Evolutionary conservation across 2,329 filamentous ascomycete species (phyloP), one percentile per base, ranked within the genome.

Genomic region (Diaporthe sp.): DNA sequence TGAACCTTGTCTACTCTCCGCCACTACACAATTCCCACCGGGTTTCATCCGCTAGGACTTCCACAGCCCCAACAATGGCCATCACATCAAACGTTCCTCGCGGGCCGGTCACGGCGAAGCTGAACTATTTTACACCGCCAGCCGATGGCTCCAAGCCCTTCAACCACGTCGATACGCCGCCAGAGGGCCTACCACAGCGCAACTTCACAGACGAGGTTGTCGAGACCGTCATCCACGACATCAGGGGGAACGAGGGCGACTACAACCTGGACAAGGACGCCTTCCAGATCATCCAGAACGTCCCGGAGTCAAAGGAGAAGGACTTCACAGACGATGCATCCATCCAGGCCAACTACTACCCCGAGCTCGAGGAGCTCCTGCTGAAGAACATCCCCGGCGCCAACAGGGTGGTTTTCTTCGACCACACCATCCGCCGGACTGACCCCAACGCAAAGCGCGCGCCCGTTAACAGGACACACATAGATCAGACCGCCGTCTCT

Each of bases 341-440:
- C 76, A 94, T 98, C 83, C 85, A 90, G 80, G 80, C 85, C 1
- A 88, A 91, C 72, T 98, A 98, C 87, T 98, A 98, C 86, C 93
- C 95, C 0, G 95, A 98, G 82, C 90, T 98, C 12, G 93, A 96
- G 84, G 83, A 88, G 67, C 86, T 98, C 37, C 86, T 98, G 0
- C 85, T 95, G 3, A 85, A 90, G 19, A 84, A 91, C 74, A 87
- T 97, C 22, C 92, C 93, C 0, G 94, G 93, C 72, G 89, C 90
- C 37, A 88, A 90, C 74, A 88, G 89, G 6, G 87, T 98, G 42
- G 86, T 94, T 79, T 86, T 98, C 81, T 98, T 98, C 85, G 95
- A 98, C 87, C 94, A 98, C 86, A 98, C 95, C 10, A 91, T 98
- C 82, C 93, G 95, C n/a, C 90, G 94, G 57, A 87, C 90, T 15